These are phyloP conservation scores for Hygrocybe punicea DNA, from an alignment of 768 basidiomycete genomes.

Conservation along the genomic window DNA sequence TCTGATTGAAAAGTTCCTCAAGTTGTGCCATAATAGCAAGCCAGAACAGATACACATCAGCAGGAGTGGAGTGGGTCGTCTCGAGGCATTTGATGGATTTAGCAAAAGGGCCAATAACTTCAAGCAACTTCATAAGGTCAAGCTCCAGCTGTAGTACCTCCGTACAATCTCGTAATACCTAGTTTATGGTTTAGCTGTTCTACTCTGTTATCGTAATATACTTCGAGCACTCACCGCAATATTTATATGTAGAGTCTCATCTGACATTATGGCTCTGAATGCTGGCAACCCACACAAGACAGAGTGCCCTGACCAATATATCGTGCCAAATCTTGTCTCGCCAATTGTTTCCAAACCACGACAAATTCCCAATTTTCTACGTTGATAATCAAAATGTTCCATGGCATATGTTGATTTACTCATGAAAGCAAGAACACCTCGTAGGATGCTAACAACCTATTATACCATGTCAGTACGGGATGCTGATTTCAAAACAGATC, in stretches of 20 bases:
- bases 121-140: slow-evolving; percentile 17
- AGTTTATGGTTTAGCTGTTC: neutral
- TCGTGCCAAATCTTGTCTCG: slow-evolving; percentile 18
- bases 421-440: slow-evolving; percentile 9
- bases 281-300: slow-evolving; percentile 15
- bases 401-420: slow-evolving; percentile 14
- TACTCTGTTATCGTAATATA: neutral
- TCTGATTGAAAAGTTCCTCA: neutral
- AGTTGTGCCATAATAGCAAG: slow-evolving; percentile 17
- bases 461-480: neutral
- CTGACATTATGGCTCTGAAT: slow-evolving; percentile 3
- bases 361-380: slow-evolving; percentile 14
- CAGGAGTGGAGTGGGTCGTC: slow-evolving; percentile 14
- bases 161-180: neutral
- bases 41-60: slow-evolving; percentile 20
- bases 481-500: neutral
- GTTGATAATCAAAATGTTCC: slow-evolving; percentile 16
- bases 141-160: slow-evolving; percentile 19
- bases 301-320: slow-evolving; percentile 19
- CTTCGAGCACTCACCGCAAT: neutral
- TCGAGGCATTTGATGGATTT: slow-evolving; percentile 20
- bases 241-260: slow-evolving; percentile 1
- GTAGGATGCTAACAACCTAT: slow-evolving; percentile 5
- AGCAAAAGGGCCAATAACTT: slow-evolving; percentile 21
- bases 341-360: slow-evolving; percentile 19